Percentiles rank a stretch among this genome's conserved stretches.
Evolutionary conservation across 441 rosid genomes (phyloP).

Genomic region (Macaranga tanarius): DNA sequence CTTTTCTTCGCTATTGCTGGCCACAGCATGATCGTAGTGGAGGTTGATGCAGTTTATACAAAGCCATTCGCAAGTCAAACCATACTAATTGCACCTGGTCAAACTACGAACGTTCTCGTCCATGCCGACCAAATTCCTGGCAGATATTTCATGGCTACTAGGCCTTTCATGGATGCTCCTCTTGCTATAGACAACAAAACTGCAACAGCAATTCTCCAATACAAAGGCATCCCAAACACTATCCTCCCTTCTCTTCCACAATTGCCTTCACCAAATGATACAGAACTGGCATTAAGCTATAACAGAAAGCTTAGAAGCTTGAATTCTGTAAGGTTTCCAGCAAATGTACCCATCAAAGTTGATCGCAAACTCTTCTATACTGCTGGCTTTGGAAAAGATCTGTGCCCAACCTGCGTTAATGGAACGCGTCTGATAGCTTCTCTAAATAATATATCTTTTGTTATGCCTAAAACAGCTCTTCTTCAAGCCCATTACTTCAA

Average conservation of each 20-base stretch:
- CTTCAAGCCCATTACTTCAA: conserved; percentile 69
- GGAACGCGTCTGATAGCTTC: conserved; percentile 73
- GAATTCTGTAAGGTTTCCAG: conserved; percentile 48
- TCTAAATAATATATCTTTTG: conserved; percentile 68
- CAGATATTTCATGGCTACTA: conserved; percentile 67
- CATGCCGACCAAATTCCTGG: conserved; percentile 50
- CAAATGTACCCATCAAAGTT: conserved; percentile 40
- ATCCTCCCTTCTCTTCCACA: conserved; percentile 26
- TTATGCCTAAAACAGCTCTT: conserved; percentile 56
- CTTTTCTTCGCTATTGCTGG: conserved; percentile 75
- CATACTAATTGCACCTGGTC: conserved; percentile 78
- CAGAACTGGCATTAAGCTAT: conserved; percentile 49
- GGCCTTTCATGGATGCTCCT: conserved; percentile 66
- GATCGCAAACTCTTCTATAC: conserved; percentile 64
- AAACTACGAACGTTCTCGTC: conserved; percentile 75
- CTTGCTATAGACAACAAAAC: conserved; percentile 71
- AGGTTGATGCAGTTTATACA: conserved; percentile 67
- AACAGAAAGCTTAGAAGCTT: conserved; percentile 48
- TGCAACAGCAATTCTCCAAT: conserved; percentile 72
- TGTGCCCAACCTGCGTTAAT: conserved; percentile 55
- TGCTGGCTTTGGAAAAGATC: conserved; percentile 60
- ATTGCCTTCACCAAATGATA: conserved; percentile 42
- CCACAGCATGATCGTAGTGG: conserved; percentile 70
- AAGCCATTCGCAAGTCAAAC: conserved; percentile 65
- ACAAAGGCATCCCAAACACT: conserved; percentile 35